Evolutionary conservation across 331 rosid genomes (phyloP).

Genomic region (Quercus tomentella): DNA sequence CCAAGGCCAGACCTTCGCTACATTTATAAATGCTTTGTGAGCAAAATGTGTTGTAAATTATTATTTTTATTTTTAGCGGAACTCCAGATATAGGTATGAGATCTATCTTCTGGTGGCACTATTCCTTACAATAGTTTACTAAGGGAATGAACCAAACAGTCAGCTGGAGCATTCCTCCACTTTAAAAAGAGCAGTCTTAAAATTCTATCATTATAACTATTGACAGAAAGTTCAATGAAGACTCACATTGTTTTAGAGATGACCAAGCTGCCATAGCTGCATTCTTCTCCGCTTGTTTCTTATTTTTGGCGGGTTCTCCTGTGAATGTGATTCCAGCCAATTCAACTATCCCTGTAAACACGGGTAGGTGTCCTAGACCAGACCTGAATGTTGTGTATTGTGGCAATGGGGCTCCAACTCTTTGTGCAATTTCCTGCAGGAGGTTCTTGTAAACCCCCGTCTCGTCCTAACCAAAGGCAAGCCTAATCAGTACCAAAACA

Average conservation of each 20-base stretch:
- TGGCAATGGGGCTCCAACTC: conserved; percentile 98
- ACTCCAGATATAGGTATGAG: neutral
- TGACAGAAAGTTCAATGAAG: neutral
- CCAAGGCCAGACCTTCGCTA: neutral
- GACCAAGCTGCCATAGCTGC: conserved; percentile 99
- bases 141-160: neutral
- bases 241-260: conserved; percentile 80
- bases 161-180: neutral
- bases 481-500: conserved; percentile 19
- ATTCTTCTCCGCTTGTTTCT: conserved; percentile 95
- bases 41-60: neutral
- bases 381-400: conserved; percentile 88
- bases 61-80: neutral
- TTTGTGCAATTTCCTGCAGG: conserved; percentile 90
- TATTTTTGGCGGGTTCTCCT: conserved; percentile 89
- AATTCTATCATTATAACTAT: neutral
- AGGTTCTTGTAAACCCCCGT: conserved; percentile 96
- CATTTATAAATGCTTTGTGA: neutral
- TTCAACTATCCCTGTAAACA: conserved; percentile 92
- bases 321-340: conserved; percentile 87
- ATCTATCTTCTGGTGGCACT: neutral
- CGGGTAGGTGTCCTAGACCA: conserved; percentile 90
- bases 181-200: neutral
- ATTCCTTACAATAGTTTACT: neutral
- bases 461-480: conserved; percentile 55